These are phyloP conservation scores for Styphnolobium japonicum DNA, from an alignment of 306 rosid genomes.

Conservation along the genomic window DNA sequence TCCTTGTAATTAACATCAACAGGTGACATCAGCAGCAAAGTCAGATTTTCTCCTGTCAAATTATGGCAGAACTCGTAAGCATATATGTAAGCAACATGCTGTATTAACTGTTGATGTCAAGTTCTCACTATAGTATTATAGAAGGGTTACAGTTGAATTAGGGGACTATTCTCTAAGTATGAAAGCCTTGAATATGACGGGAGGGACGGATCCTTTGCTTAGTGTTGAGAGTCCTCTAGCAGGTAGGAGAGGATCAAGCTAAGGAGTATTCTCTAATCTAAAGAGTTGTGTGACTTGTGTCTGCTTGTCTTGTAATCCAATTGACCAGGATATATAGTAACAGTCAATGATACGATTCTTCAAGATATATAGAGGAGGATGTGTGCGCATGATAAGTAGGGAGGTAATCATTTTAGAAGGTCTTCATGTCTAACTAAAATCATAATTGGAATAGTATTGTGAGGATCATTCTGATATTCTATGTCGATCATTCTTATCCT, in stretches of 20 bases:
- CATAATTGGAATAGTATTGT: not conserved
- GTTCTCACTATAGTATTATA: not conserved
- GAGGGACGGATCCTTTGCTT: too few relatives aligned
- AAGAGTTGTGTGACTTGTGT: not conserved
- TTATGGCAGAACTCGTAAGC: not conserved
- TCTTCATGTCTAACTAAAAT: not conserved
- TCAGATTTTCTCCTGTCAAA: not conserved
- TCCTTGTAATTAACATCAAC: not conserved
- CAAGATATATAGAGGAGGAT: not conserved
- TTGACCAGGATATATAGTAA: too few relatives aligned
- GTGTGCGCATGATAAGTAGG: not conserved
- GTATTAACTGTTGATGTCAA: not conserved
- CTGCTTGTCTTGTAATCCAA: not conserved
- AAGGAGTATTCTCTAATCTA: not conserved
- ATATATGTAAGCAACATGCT: not conserved
- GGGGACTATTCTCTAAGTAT: too few relatives aligned
- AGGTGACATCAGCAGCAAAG: not conserved
- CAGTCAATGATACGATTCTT: not conserved
- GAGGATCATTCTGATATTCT: not conserved
- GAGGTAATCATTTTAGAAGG: not conserved
- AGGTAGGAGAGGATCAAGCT: too few relatives aligned
- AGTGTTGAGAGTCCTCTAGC: too few relatives aligned
- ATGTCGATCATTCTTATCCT: not conserved
- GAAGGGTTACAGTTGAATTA: not conserved
- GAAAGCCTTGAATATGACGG: too few relatives aligned